These are phyloP conservation scores for Ostreobium quekettii DNA, from an alignment of 139 green algal genomes.

Conservation along the genomic window DNA sequence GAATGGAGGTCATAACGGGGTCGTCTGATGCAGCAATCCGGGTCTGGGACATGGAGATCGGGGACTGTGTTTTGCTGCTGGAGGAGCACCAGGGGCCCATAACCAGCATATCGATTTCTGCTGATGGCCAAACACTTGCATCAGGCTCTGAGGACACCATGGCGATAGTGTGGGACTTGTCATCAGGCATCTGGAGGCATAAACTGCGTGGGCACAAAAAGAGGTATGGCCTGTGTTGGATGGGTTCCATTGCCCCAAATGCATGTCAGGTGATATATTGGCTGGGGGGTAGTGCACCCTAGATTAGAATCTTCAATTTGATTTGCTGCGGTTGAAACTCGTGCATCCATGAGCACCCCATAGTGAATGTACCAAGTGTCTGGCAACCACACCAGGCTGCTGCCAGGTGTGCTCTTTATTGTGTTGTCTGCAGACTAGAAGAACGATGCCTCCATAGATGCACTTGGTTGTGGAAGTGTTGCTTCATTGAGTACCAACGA, in stretches of 20 bases:
- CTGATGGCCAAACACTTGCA: conserved; percentile 33
- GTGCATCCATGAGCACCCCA: too few species aligned
- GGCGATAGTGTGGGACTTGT: conserved; percentile 53
- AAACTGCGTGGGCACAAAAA: conserved; percentile 40
- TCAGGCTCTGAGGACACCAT: conserved; percentile 42
- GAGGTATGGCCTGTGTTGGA: not conserved
- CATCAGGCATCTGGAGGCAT: conserved; percentile 23
- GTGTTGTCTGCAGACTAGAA: too few species aligned
- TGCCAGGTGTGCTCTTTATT: too few species aligned
- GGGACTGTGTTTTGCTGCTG: conserved; percentile 69
- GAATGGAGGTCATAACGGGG: conserved; percentile 61
- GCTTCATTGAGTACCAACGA: too few species aligned
- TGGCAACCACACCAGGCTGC: too few species aligned
- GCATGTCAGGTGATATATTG: not conserved
- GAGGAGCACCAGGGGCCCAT: conserved; percentile 31
- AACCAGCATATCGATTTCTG: conserved; percentile 47
- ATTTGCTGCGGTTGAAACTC: too few species aligned
- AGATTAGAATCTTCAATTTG: too few species aligned
- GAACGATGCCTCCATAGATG: too few species aligned
- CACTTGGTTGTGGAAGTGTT: too few species aligned
- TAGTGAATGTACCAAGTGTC: too few species aligned
- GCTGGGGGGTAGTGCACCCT: not conserved
- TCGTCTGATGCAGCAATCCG: conserved; percentile 40
- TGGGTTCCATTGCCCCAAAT: not conserved
- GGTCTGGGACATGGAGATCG: conserved; percentile 86